Conservation (phyloP, 805 yeast species). For the Jamesozyma lodderae region DNA sequence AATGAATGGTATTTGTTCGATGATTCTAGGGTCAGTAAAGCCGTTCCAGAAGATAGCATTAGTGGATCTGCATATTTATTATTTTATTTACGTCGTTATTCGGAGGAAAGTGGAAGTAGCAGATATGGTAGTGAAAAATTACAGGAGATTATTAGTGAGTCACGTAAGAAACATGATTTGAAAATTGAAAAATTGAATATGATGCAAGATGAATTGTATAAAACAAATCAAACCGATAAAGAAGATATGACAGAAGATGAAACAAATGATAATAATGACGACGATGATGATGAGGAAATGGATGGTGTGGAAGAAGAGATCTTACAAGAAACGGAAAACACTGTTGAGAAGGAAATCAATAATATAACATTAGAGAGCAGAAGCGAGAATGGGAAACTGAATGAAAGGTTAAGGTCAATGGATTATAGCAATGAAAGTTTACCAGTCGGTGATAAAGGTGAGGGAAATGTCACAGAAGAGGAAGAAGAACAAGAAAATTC, state of each 20-base stretch:
- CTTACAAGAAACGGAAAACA: neutral
- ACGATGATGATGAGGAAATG: constrained; percentile 6
- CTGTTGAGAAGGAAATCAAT: neutral
- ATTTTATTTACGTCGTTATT: constrained; percentile 57
- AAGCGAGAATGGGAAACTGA: no score
- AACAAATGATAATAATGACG: neutral
- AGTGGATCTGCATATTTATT: constrained; percentile 79
- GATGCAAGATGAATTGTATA: constrained; percentile 22
- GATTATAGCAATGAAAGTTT: neutral
- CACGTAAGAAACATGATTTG: constrained; percentile 31
- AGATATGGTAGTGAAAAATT: constrained; percentile 40
- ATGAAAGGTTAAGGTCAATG: neutral
- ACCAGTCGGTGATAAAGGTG: neutral
- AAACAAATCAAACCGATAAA: constrained; percentile 16
- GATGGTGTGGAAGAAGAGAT: neutral
- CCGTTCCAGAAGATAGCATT: constrained; percentile 51
- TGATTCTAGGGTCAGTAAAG: constrained; percentile 64
- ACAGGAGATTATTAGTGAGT: constrained; percentile 33
- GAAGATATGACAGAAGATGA: constrained; percentile 18
- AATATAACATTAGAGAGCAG: neutral
- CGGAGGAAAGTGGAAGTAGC: constrained; percentile 18
- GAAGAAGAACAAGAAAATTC: constrained; percentile 10
- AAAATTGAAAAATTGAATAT: constrained; percentile 15
- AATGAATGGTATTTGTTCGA: constrained; percentile 82
- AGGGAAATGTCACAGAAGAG: constrained; percentile 8